These are phyloP conservation scores for Phytomonas sp. DNA, from an alignment of 208 protist genomes.

Conservation along the genomic window DNA sequence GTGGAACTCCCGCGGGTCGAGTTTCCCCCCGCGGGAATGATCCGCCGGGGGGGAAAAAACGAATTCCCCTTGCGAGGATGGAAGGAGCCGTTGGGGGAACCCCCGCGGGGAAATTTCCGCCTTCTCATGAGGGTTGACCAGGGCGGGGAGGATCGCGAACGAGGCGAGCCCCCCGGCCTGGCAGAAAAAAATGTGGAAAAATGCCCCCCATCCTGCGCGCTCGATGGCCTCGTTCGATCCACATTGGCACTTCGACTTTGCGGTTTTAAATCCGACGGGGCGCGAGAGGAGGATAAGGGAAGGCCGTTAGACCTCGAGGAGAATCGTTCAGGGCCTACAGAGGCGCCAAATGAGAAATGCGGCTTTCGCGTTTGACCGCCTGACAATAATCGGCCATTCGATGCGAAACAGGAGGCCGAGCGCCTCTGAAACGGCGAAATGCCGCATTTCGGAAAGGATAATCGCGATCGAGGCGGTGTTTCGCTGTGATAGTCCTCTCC, in stretches of 20 bases:
- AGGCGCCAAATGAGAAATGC: neutral
- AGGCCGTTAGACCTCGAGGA: neutral
- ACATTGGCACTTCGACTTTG: neutral
- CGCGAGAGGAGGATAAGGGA: neutral
- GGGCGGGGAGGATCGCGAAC: neutral
- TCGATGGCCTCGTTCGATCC: neutral
- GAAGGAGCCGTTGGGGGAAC: neutral
- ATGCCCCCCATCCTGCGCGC: neutral
- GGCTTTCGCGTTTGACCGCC: neutral
- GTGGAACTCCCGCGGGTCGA: neutral
- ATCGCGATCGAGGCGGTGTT: conserved; percentile 15
- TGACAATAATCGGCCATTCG: neutral
- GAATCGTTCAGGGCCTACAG: neutral
- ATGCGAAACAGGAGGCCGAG: neutral
- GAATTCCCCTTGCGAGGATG: neutral
- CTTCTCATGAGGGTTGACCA: neutral
- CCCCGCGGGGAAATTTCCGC: neutral
- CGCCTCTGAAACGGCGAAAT: neutral
- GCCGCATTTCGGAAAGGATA: neutral
- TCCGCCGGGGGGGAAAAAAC: neutral
- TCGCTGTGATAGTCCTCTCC: conserved; percentile 10
- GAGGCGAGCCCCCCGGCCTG: neutral
- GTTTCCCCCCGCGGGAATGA: neutral
- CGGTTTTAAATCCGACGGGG: neutral
- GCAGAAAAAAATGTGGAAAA: neutral